Percentiles rank a stretch among this genome's conserved stretches.
These are phyloP conservation scores for Mimosa pudica DNA, from an alignment of 306 rosid species.

Conservation along the genomic window DNA sequence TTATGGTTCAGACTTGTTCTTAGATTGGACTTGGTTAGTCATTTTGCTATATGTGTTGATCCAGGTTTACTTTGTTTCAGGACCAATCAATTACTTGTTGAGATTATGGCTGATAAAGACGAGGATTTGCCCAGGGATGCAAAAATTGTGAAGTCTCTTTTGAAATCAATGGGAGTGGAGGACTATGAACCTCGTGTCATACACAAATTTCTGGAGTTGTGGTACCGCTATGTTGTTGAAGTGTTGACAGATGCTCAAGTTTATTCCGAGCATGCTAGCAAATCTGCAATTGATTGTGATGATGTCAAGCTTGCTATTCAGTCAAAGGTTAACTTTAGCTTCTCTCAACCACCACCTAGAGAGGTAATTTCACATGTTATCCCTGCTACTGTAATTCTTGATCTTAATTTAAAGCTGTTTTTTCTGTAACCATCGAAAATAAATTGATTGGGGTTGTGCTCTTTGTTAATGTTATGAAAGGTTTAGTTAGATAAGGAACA, in stretches of 20 bases:
- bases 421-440: background rate
- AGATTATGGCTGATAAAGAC: conserved; percentile 69
- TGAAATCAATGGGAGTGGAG: conserved; percentile 94
- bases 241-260: conserved; percentile 88
- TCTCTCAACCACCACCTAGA: conserved; percentile 95
- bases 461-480: background rate
- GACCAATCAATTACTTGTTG: background rate
- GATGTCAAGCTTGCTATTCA: conserved; percentile 94
- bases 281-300: conserved; percentile 77
- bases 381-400: background rate
- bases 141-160: conserved; percentile 65
- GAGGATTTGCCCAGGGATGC: conserved; percentile 95
- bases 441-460: background rate
- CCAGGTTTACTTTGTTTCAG: background rate
- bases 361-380: conserved; percentile 59
- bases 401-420: background rate
- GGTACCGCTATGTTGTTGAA: conserved; percentile 93
- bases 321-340: conserved; percentile 85
- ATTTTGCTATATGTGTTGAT: background rate
- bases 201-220: conserved; percentile 82
- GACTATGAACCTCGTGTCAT: conserved; percentile 82
- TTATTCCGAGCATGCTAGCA: conserved; percentile 87
- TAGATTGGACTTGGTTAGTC: background rate
- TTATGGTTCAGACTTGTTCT: background rate
- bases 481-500: background rate